Base-by-base conservation (phyloP, 371 early-diverging fungal species). In the Haplosporangium sp. region DNA sequence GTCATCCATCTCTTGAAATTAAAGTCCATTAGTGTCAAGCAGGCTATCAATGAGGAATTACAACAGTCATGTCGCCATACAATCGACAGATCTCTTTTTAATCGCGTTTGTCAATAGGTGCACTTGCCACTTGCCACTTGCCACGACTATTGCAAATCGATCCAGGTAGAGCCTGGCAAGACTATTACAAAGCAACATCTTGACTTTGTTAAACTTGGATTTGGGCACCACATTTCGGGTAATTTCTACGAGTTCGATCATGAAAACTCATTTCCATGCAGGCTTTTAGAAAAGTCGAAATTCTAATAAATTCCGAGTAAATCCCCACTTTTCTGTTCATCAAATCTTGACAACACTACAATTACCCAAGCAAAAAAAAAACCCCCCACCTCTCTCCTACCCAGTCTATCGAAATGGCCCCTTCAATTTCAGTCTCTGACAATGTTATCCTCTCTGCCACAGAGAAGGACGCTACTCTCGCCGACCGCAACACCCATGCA, bases 401-500 rank as follows among this genome's bases (percentile, higher is more conserved):
- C 11, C 34, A 60, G 27, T 27, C 27, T 27, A 27, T 27, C 27
- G n/a, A 35, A 63, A 64, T 75, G 76, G 65, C 76, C 20, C 71
- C 70, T 44, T 19, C 57, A 4, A 42, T 69, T 34, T 57, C 68
- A 9, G 27, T 27, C 27, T 27, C 27, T 27, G 75, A 74, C 35
- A 56, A 69, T 1, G 62, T 81, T 34, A 59, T 81, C 44, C 76
- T 81, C 65, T 74, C 72, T 17, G 68, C 72, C 56, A 55, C 52
- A n/a, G 72, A 75, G 60, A 71, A 71, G 63, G 76, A 81, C n/a
- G 47, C 65, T 15, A 45, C 65, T 27, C 59, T 81, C 17, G 72
- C 82, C 10, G 82, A 75, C 44, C 82, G 82, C 66, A 81, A 81
- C 72, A 81, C 81, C 37, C 68, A 71, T 19, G 81, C 81, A 40